Evolutionary conservation across 1,284 basidiomycete species (phyloP).

Genomic region (Baeospora myosura): DNA sequence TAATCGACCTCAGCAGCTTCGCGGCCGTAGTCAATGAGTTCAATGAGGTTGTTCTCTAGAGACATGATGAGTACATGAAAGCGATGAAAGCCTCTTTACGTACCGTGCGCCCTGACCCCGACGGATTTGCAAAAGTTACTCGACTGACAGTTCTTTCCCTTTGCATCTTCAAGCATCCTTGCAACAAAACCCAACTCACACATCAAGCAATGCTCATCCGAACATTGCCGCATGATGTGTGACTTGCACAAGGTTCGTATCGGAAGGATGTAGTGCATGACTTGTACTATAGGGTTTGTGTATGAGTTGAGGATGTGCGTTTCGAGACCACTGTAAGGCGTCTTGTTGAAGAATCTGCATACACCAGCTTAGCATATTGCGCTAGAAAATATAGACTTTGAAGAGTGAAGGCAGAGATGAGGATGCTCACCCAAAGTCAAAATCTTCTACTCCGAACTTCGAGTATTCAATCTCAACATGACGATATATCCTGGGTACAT

Average conservation of each 20-base stretch:
- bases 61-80: background rate
- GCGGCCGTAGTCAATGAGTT: conserved; percentile 84
- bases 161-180: conserved; percentile 93
- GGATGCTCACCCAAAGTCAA: conserved; percentile 81
- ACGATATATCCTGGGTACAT: conserved; percentile 80
- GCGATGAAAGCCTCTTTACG: conserved; percentile 9
- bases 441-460: conserved; percentile 98
- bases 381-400: background rate
- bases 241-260: conserved; percentile 82
- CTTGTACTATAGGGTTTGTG: conserved; percentile 89
- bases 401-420: background rate
- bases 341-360: conserved; percentile 91
- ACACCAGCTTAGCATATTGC: conserved; percentile 3
- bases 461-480: conserved; percentile 97
- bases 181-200: conserved; percentile 96
- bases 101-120: conserved; percentile 73
- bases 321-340: conserved; percentile 86
- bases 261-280: conserved; percentile 79
- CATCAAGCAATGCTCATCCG: conserved; percentile 84
- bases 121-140: conserved; percentile 96
- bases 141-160: conserved; percentile 91
- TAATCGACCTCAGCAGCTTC: conserved; percentile 71
- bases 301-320: conserved; percentile 98
- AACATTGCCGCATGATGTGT: conserved; percentile 85
- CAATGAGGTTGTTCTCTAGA: conserved; percentile 63